Percentiles rank a stretch among this genome's conserved stretches.
phyloP scores from a whole-genome alignment of 179 eudicot species.

The Dionaea muscipula region DNA sequence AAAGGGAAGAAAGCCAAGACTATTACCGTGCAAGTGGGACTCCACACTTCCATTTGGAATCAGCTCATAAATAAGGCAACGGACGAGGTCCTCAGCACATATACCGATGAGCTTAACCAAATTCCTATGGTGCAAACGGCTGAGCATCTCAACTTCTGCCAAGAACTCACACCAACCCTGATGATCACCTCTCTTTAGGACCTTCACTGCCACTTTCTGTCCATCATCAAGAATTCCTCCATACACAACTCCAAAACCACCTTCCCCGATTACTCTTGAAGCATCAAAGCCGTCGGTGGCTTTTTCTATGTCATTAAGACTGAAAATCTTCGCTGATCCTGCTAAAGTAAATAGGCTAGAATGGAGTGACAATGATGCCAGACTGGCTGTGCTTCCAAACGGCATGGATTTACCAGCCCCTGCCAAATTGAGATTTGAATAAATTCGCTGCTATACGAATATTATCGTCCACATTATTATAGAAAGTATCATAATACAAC shows the following conservation, averaged over 20 bases:
- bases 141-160: constrained; percentile 96
- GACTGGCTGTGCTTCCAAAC: constrained; percentile 36
- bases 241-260: constrained; percentile 93
- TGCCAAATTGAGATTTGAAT: constrained; percentile 15
- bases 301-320: constrained; percentile 50
- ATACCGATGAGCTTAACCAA: constrained; percentile 85
- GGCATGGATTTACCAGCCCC: constrained; percentile 37
- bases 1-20: background rate
- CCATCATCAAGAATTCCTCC: constrained; percentile 59
- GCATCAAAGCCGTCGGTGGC: constrained; percentile 57
- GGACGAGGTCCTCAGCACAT: constrained; percentile 53
- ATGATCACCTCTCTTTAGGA: constrained; percentile 64
- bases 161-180: constrained; percentile 81
- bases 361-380: constrained; percentile 49
- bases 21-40: constrained; percentile 86
- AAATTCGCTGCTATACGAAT: background rate
- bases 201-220: constrained; percentile 77
- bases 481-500: background rate
- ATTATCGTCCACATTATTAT: background rate
- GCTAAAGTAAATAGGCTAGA: constrained; percentile 48
- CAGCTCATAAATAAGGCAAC: constrained; percentile 81
- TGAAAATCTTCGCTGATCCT: constrained; percentile 63
- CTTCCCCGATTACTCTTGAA: constrained; percentile 72
- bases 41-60: constrained; percentile 97
- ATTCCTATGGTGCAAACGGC: constrained; percentile 86